A percentile compares a stretch with the other conserved stretches of the same genome.
Conservation (phyloP, 139 green algal species). For the Coelastrella sp. region DNA sequence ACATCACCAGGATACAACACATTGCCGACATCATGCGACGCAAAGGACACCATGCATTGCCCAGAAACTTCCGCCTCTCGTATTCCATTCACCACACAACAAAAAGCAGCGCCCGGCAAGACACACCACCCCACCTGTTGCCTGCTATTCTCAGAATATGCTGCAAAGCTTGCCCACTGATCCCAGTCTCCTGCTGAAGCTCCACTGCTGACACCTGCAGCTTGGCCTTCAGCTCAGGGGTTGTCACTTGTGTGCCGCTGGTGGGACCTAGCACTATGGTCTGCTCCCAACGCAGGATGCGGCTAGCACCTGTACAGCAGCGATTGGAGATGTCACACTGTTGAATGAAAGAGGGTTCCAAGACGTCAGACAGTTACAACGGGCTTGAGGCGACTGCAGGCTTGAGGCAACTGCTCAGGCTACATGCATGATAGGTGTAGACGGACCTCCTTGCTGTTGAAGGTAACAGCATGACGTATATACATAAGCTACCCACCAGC, state of each 20-base stretch:
- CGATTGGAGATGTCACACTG: neutral
- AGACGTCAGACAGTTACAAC: neutral
- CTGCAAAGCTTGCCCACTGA: slow-evolving; percentile 1
- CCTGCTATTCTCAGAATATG: slow-evolving; percentile 44
- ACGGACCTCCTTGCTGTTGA: too few species aligned
- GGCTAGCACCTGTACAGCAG: slow-evolving; percentile 23
- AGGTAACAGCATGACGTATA: too few species aligned
- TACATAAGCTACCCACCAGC: too few species aligned
- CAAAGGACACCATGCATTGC: too few species aligned
- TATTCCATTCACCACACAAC: neutral
- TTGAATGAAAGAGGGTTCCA: too few species aligned
- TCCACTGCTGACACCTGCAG: slow-evolving; percentile 37
- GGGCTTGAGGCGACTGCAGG: too few species aligned
- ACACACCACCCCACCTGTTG: neutral
- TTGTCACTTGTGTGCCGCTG: neutral
- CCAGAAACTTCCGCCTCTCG: too few species aligned
- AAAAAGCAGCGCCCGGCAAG: neutral
- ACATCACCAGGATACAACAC: too few species aligned
- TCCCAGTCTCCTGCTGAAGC: slow-evolving; percentile 38
- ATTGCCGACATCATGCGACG: too few species aligned
- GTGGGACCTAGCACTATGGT: neutral
- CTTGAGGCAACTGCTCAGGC: neutral
- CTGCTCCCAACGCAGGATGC: slow-evolving; percentile 48
- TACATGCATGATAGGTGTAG: neutral
- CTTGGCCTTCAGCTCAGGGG: slow-evolving; percentile 31